These are phyloP conservation scores for Diutina pseudorugosa DNA, from an alignment of 1,139 yeast species.

Conservation along the genomic window DNA sequence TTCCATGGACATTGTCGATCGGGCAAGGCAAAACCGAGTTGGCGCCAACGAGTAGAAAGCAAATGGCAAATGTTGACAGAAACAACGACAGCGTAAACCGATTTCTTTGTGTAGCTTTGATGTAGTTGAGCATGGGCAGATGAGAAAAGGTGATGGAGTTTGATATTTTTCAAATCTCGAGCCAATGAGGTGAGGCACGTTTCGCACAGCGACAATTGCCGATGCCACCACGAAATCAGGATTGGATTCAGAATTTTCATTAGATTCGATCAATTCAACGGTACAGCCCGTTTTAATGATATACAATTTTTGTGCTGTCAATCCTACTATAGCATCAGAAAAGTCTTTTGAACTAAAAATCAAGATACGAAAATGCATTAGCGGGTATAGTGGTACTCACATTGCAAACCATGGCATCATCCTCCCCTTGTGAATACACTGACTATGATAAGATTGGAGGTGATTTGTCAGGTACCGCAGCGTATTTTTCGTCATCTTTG, in stretches of 20 bases:
- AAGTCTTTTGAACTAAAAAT: no score
- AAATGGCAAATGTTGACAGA: slow-evolving; percentile 64
- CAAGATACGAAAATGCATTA: no score
- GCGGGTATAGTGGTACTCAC: no score
- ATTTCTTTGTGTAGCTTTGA: slow-evolving; percentile 45
- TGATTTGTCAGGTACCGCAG: neutral
- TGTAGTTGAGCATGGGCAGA: slow-evolving; percentile 7
- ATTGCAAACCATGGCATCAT: no score
- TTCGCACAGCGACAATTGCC: neutral
- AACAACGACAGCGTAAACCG: slow-evolving; percentile 54
- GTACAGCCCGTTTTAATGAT: no score
- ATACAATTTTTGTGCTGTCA: no score
- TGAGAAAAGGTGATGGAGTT: slow-evolving; percentile 1
- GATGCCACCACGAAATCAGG: neutral
- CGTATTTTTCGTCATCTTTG: neutral
- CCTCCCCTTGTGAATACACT: no score
- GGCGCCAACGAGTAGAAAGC: slow-evolving; percentile 58
- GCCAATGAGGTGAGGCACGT: slow-evolving; percentile 2
- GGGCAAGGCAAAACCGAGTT: slow-evolving; percentile 71
- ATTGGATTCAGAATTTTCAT: no score
- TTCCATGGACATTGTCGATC: slow-evolving; percentile 37
- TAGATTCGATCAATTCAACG: no score
- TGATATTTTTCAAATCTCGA: neutral
- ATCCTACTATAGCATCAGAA: no score
- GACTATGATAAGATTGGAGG: no score